Percentiles rank a stretch among this genome's conserved stretches.
Evolutionary conservation across 1,139 yeast genomes (phyloP).

Genomic region (Hemisphaericaspora xylofermentans): DNA sequence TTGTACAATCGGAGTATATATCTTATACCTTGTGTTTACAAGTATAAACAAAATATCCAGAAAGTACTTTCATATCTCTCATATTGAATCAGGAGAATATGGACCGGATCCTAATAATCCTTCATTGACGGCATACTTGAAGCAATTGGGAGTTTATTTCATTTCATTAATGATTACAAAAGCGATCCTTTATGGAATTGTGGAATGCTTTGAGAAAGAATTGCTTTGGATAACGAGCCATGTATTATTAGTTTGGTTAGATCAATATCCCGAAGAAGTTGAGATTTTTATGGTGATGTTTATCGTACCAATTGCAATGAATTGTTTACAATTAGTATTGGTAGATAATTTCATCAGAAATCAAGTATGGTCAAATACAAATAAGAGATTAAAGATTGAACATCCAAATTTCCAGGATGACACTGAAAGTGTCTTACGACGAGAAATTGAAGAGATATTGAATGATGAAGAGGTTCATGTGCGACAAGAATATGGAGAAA

Average conservation of each 20-base stretch:
- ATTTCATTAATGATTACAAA: slow-evolving; percentile 63
- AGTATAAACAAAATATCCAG: slow-evolving; percentile 45
- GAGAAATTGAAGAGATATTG: slow-evolving; percentile 13
- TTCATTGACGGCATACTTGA: slow-evolving; percentile 57
- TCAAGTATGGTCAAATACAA: slow-evolving; percentile 29
- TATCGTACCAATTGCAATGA: slow-evolving; percentile 74
- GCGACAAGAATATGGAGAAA: neutral
- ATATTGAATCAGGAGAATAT: slow-evolving; percentile 83
- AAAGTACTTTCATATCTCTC: slow-evolving; percentile 32
- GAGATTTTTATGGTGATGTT: slow-evolving; percentile 88
- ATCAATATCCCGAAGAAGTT: slow-evolving; percentile 68
- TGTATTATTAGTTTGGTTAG: slow-evolving; percentile 68
- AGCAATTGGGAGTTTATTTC: slow-evolving; percentile 73
- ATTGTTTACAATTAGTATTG: slow-evolving; percentile 81
- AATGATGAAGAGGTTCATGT: slow-evolving; percentile 8
- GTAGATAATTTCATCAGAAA: slow-evolving; percentile 83
- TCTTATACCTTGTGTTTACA: slow-evolving; percentile 57
- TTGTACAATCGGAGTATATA: slow-evolving; percentile 92
- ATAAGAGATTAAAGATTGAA: slow-evolving; percentile 20
- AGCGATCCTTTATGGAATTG: slow-evolving; percentile 44
- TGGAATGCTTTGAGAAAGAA: slow-evolving; percentile 40
- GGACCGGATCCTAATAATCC: slow-evolving; percentile 65
- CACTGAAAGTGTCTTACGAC: slow-evolving; percentile 15
- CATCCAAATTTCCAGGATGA: slow-evolving; percentile 16
- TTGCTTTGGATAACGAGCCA: slow-evolving; percentile 48